Evolutionary conservation across 2,329 filamentous ascomycete genomes (phyloP), one percentile per base, ranked within the genome.

Genomic region (Immersiporthe knoxdaviesiana): DNA sequence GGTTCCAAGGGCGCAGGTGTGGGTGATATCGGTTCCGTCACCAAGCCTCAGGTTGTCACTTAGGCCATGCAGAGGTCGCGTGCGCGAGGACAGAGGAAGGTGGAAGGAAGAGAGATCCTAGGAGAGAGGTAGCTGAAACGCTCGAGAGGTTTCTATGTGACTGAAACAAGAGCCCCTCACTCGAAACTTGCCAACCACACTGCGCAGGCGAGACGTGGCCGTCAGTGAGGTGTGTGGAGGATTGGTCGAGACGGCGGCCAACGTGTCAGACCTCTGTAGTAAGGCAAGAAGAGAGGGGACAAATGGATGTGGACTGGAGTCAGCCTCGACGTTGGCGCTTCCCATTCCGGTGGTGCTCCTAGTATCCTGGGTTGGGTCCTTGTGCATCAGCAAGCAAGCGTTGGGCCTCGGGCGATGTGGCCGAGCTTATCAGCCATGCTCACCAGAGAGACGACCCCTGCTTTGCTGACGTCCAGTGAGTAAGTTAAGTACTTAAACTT

Each of bases 21-120:
- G 52, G 52, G 32, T 44, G 54, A 65, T 65, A 47, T 39, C 52
- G 63, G 39, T 41, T 65, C 50, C 24, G 63, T 59, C 63, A 44
- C 59, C 52, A 54, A 54, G 56, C 35, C 24, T 30, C 52, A 44
- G 65, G 39, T 32, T 24, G 37, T 65, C 62, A 54, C 65, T 5
- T 35, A 56, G n/a, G 64, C 54, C 64, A n/a, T 59, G 64, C 56
- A 16, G n/a, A 16, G 14, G 54, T 52, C 18, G 44, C 27, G 30
- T 12, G 64, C 54, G 52, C 30, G 14, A 47, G 64, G 50, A 66
- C 37, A 60, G 30, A 61, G 54, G 32, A 27, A 58, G 35, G n/a
- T n/a, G n/a, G n/a, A n/a, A 35, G 35, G 8, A 18, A 44, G 18
- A 21, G 16, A n/a, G n/a, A n/a, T n/a, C n/a, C n/a, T n/a, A n/a